phyloP scores from a whole-genome alignment of 2,329 filamentous ascomycete species.

The Nannizziopsis arthrosporioides region DNA sequence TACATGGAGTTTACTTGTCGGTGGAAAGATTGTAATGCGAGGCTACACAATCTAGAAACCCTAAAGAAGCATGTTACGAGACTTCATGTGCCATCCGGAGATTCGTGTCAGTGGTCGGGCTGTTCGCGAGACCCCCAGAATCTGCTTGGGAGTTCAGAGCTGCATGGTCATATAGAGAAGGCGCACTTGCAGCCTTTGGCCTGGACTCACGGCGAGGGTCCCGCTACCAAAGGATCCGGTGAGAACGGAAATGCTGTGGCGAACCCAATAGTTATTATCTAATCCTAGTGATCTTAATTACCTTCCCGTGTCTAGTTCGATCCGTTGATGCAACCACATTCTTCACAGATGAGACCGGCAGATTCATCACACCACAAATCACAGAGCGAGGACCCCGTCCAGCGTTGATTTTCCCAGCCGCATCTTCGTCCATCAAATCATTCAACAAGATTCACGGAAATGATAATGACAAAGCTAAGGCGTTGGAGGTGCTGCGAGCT shows the following conservation, averaged over 20 bases:
- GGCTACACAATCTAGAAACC: constrained; percentile 51
- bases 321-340: constrained; percentile 5
- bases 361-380: constrained; percentile 15
- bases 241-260: constrained; percentile 23
- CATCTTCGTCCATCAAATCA: constrained; percentile 27
- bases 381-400: constrained; percentile 20
- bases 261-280: constrained; percentile 15
- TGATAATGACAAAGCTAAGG: constrained; percentile 36
- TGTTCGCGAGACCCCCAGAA: constrained; percentile 17
- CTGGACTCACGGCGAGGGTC: constrained; percentile 51
- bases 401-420: constrained; percentile 28
- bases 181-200: constrained; percentile 43
- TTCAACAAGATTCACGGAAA: constrained; percentile 35
- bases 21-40: constrained; percentile 46
- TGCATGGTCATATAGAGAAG: constrained; percentile 42
- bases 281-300: constrained; percentile 11
- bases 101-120: constrained; percentile 25
- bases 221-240: constrained; percentile 43
- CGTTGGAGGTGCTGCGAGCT: constrained; percentile 34
- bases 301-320: constrained; percentile 12
- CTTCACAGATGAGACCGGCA: constrained; percentile 17
- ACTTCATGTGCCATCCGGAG: constrained; percentile 35
- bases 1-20: constrained; percentile 43
- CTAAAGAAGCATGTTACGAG: constrained; percentile 49
- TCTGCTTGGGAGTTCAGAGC: constrained; percentile 23